Evolutionary conservation across 2,329 filamentous ascomycete species (phyloP), one percentile per base, ranked within the genome.

Genomic region (Colletotrichum aenigma): DNA sequence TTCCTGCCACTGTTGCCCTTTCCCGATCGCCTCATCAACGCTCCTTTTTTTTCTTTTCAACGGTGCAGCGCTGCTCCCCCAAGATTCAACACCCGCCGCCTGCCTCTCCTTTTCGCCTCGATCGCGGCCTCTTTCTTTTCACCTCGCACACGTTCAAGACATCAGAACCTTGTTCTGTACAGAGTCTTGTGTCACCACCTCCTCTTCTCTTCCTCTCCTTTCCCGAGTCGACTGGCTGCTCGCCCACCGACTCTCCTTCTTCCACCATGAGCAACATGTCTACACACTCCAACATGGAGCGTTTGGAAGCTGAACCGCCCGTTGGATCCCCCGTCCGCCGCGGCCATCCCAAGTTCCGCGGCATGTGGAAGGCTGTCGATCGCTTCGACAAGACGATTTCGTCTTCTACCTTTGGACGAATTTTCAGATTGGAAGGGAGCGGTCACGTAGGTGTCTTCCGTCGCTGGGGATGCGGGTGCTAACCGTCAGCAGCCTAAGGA

Each of bases 381-480:
- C 78, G 76, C 21, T 66, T 84, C 21, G 84, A 88, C 62, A 77
- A 78, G 55, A 83, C 81, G 70, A 76, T 87, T 36, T 85, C 85
- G 48, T 81, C 80, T 12, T 88, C 88, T 1, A 84, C 83, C 9
- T 83, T 94, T 78, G 93, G 92, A 26, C 87, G 86, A 65, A 87
- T 92, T 70, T 95, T 95, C 81, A 89, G 89, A 65, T 90, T 95
- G 32, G 90, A 92, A 72, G 92, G 92, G 18, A 92, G 89, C 56
- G 93, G 93, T 66, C 93, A 95, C 87, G 93, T 94, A 85, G 89
- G 84, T 55, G n/a, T 36, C 18, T 56, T 66, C 64, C 70, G 7
- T 58, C 58, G 10, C 30, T 34, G 26, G 13, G 38, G 5, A 55
- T 15, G 16, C 26, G 62, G 43, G 56, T 61, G 16, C 71, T 70